Base-by-base conservation (phyloP, 2,329 filamentous ascomycete species). In the Huntiella moniliformis region DNA sequence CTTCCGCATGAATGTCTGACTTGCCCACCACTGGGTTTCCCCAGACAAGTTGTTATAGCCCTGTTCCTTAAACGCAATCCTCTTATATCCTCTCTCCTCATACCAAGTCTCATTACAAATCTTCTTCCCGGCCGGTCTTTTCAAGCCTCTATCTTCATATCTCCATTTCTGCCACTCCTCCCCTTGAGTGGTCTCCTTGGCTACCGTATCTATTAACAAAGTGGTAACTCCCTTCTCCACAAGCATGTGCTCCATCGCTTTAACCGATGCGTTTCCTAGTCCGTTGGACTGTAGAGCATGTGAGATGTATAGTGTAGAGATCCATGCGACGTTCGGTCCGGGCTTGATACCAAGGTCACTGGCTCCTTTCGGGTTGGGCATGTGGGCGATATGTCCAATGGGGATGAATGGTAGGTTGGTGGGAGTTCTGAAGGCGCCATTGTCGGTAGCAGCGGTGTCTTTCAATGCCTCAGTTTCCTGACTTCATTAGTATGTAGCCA, bases 241-340 rank as follows among this genome's bases (percentile, higher is more conserved):
- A 45, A 11, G 60, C 59, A 61, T 43, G 16, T 47, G 51, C 46
- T 66, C 63, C 36, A 57, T 52, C 33, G 56, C 52, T 4, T 51
- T 53, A 60, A 66, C 65, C 28, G 60, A 56, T 11, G 53, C 55
- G 41, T 56, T 54, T 42, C 62, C 62, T 16, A 61, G 55, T 4
- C 63, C 62, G 33, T 55, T 53, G 11, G 53, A 50, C 49, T 63
- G 63, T 28, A 65, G 53, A 1, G 56, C 56, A 44, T 56, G 56
- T 35, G 63, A 65, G 46, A 67, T 56, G 53, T 62, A 67, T 13
- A 66, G 56, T 5, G 57, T 58, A 43, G 62, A 61, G 28, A 65
- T 53, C 62, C 63, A 66, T 32, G 60, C 53, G 4, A 59, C 60
- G 10, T 52, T 54, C 11, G 53, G 49, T 8, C 50, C 42, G 13